Base-by-base conservation (phyloP, 2,329 filamentous ascomycete species). In the Colletotrichum tamarilloi region DNA sequence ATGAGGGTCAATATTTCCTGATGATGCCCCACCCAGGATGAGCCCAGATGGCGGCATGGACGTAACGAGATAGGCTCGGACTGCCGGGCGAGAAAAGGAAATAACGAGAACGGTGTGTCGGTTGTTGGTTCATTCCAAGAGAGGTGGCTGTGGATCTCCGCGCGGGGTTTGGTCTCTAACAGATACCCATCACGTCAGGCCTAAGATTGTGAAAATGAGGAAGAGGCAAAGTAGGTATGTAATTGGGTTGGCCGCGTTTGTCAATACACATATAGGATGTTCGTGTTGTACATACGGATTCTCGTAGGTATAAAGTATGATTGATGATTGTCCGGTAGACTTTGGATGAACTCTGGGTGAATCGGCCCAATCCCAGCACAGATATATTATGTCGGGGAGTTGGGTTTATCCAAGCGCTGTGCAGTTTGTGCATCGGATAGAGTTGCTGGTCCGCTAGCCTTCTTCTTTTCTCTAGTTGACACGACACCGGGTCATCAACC, bases 51-150 rank as follows among this genome's bases (percentile, higher is more conserved):
- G 55, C 55, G 56, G 60, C 55, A 69, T 57, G 60, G 70, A 65
- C 70, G 55, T 65, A 65, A 64, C 59, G 46, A 69, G 70, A 73
- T 70, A 73, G 60, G 70, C 56, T 73, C 60, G 60, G 70, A 70
- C 46, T 73, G 70, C 66, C 60, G 35, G 60, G 60, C 59, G 35
- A 69, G 57, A 65, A 60, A 73, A 65, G 60, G 67, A 70, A 65
- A 73, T 73, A 70, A 70, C 56, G 46, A 73, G 55, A 55, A 70
- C 56, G 67, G 56, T 60, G 52, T 38, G 56, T 57, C 67, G 70
- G 67, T 30, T 70, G 67, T 73, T 70, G 70, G 69, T 66, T 70
- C 70, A 65, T 57, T 66, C 70, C 70, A 66, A 70, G 55, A 64
- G 56, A 67, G 62, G 52, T 49, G 52, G 68, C 55, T 74, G 72